Evolutionary conservation across 2,329 filamentous ascomycete species (phyloP).

Genomic region (Neocucurbitaria cava): DNA sequence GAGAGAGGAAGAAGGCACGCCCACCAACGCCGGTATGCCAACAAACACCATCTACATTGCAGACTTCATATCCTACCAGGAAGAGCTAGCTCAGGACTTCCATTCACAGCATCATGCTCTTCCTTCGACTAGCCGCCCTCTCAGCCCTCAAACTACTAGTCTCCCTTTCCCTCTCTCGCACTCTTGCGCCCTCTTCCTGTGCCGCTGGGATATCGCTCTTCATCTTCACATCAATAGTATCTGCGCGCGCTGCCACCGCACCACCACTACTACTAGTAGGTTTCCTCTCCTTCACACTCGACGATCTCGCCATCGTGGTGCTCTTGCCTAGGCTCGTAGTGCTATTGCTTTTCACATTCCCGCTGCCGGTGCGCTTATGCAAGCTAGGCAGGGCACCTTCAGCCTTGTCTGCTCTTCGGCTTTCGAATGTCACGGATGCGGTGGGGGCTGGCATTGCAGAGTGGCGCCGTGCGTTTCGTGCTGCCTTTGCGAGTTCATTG

Average conservation of each 20-base stretch:
- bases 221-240: constrained; percentile 18
- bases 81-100: constrained; percentile 8
- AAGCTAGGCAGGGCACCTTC: constrained; percentile 27
- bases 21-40: background rate
- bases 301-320: constrained; percentile 18
- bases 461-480: constrained; percentile 41
- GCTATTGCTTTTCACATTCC: constrained; percentile 23
- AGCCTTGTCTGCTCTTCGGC: constrained; percentile 17
- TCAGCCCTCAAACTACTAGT: constrained; percentile 40
- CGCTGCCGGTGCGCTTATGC: constrained; percentile 38
- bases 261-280: background rate
- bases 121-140: constrained; percentile 48
- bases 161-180: constrained; percentile 12
- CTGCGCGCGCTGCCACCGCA: constrained; percentile 14
- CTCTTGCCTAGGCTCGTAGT: constrained; percentile 24
- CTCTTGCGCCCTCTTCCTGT: constrained; percentile 7
- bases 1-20: background rate
- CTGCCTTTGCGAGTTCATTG: constrained; percentile 37
- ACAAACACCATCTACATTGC: background rate
- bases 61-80: background rate
- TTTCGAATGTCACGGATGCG: constrained; percentile 10
- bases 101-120: constrained; percentile 55
- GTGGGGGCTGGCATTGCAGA: constrained; percentile 35
- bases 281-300: constrained; percentile 27
- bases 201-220: constrained; percentile 12